Base-by-base conservation (phyloP, 345 rosid species). In the Citrus cavaleriei region DNA sequence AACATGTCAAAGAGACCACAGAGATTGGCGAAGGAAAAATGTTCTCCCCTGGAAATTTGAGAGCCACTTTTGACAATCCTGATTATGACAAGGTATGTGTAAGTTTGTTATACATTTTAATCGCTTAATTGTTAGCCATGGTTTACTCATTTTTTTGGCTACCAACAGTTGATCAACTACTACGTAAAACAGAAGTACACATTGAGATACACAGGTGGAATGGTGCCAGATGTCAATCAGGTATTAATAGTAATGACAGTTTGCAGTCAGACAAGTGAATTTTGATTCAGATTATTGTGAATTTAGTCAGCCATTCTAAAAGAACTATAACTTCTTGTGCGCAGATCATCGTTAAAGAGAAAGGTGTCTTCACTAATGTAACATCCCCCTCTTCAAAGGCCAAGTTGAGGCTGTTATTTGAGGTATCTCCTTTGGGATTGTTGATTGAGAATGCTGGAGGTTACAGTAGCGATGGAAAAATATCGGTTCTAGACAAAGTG, bases 171-270 rank as follows among this genome's bases (percentile, higher is more conserved):
- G 78, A 86, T 96, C 77, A 89, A 91, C 83, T 93, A 89, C 90
- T 96, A 92, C 72, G 91, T 96, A 25, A 93, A 79, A 81, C 97
- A 93, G 90, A 96, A 92, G 74, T 96, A 92, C 93, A 96, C 99
- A 57, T 87, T 96, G 83, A 85, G 98, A 87, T 96, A 96, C 97
- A 96, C 99, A 0, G 99, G 99, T 87, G 99, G 99, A 87, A 96
- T 96, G 98, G 99, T 96, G 74, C 99, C 99, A 22, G 99, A 95
- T 34, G 98, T 95, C 75, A 92, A 93, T 86, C 98, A 93, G 97
- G 98, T 89, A 5, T 67, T 32, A 3, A 28, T 68, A 35, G 10
- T 55, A 12, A 24, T 58, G 68, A 54, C 30, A 28, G 18, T 18
- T 69, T 71, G 38, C n/a, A 61, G 21, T 57, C 24, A 30, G 66